Evolutionary conservation across 1,284 basidiomycete species (phyloP), one percentile per base, ranked within the genome.

Genomic region (Rhodotorula glutinis): DNA sequence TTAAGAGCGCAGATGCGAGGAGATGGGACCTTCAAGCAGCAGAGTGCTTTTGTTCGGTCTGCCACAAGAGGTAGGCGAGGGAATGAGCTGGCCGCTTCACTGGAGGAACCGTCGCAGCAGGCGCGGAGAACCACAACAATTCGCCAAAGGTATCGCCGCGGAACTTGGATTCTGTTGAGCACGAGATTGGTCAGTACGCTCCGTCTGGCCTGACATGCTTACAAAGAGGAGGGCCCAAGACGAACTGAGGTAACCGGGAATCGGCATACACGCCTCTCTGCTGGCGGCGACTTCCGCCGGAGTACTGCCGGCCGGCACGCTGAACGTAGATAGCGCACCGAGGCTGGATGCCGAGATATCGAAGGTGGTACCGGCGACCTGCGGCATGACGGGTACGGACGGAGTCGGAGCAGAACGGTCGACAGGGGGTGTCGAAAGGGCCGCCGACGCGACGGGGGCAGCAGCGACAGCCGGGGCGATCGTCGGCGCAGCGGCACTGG

Each of bases 41-140:
- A 21, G n/a, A 11, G 49, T 29, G 14, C 41, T 17, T 29, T 33
- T 38, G 57, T 46, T 46, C 41, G 1, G 63, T 65, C 10, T 56
- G 47, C 71, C 71, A 73, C 62, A 71, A 63, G 4, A 73, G 57
- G 54, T 73, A 73, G 21, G 63, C 66, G 46, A 73, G 63, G n/a
- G 69, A 73, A 27, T 71, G 71, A n/a, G 59, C 55, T 25, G 71
- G 66, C 17, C 57, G 56, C 13, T 41, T 8, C 1, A 60, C 49
- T 19, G 40, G 19, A 0, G 67, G 57, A 9, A 55, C 53, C 13
- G 55, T 17, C 0, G 51, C 47, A 0, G 60, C 59, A 0, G 70
- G 70, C 7, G 74, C 67, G 0, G 69, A 55, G 65, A 76, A 76
- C 75, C 75, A 75, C 11, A 76, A 66, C 33, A 76, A 29, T 29